Evolutionary conservation across 2,329 filamentous ascomycete genomes (phyloP).

Genomic region (Claviceps sp.): DNA sequence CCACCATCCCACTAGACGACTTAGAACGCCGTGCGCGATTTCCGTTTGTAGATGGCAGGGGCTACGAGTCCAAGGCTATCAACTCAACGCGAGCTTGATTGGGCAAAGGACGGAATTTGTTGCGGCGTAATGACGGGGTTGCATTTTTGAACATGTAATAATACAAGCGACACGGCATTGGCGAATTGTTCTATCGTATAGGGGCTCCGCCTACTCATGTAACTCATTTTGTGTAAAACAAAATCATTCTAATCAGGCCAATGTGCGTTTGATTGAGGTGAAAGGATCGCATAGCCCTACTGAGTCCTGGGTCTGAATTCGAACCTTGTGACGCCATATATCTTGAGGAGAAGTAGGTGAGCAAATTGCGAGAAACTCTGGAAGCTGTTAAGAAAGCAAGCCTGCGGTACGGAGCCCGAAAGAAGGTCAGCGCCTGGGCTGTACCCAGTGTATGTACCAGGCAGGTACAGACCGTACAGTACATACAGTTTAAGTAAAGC

Average conservation of each 20-base stretch:
- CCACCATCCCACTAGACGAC: constrained; percentile 67
- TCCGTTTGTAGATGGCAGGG: constrained; percentile 48
- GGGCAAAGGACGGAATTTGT: not conserved
- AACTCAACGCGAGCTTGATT: constrained; percentile 20
- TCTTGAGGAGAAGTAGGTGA: not conserved
- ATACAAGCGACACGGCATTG: not conserved
- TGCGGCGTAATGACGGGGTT: not conserved
- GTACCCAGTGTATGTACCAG: too few species aligned
- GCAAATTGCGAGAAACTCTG: not conserved
- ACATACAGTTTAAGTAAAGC: too few species aligned
- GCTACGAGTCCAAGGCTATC: constrained; percentile 30
- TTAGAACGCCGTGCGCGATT: constrained; percentile 64
- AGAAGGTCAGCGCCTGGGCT: too few species aligned
- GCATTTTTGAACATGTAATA: not conserved
- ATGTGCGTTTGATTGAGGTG: not conserved
- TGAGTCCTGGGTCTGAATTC: not conserved
- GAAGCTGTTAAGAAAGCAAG: too few species aligned
- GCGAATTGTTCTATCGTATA: not conserved
- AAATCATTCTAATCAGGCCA: too few species aligned
- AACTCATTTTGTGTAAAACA: too few species aligned
- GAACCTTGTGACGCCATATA: not conserved
- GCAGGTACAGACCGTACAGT: too few species aligned
- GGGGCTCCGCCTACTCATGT: too few species aligned
- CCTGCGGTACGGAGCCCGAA: too few species aligned
- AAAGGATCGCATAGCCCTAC: not conserved